phyloP scores from a whole-genome alignment of 495 filamentous ascomycete genomes.

The Aspergillus nidulans region DNA sequence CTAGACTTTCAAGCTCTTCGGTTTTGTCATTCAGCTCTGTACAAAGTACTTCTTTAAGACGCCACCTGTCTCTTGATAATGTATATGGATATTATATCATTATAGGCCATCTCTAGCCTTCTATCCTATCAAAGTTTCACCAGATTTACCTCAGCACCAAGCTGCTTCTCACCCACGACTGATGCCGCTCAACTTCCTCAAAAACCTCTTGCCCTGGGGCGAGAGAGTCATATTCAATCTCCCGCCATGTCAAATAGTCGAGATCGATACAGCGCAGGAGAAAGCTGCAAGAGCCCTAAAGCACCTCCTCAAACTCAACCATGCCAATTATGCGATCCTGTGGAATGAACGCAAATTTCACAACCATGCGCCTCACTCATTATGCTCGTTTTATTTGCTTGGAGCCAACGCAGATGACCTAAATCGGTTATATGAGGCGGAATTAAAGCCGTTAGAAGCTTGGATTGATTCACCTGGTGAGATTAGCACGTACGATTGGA shows the following conservation, averaged over 20 bases:
- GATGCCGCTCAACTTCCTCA: conserved; percentile 24
- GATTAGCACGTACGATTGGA: conserved; percentile 78
- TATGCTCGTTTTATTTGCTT: conserved; percentile 79
- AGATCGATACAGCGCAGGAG: conserved; percentile 72
- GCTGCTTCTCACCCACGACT: conserved; percentile 16
- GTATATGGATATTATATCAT: neutral
- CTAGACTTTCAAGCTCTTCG: neutral
- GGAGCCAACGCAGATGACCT: conserved; percentile 70
- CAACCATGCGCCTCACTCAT: conserved; percentile 83
- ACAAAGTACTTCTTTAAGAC: neutral
- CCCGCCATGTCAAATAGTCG: conserved; percentile 64
- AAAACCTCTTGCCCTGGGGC: conserved; percentile 16
- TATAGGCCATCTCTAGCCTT: neutral
- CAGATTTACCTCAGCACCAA: conserved; percentile 4
- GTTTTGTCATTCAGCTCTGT: neutral
- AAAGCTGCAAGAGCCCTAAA: conserved; percentile 80
- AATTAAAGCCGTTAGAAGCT: conserved; percentile 65
- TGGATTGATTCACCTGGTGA: conserved; percentile 85
- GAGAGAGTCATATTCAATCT: conserved; percentile 52
- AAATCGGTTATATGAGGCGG: conserved; percentile 71
- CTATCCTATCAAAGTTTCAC: neutral
- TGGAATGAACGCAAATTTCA: conserved; percentile 74
- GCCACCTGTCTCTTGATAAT: neutral
- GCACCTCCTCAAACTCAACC: conserved; percentile 85
- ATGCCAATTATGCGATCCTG: conserved; percentile 80